A percentile compares a stretch with the other conserved stretches of the same genome.
These are phyloP conservation scores for Talaromyces islandicus DNA, from an alignment of 2,329 filamentous ascomycete species.

Conservation along the genomic window DNA sequence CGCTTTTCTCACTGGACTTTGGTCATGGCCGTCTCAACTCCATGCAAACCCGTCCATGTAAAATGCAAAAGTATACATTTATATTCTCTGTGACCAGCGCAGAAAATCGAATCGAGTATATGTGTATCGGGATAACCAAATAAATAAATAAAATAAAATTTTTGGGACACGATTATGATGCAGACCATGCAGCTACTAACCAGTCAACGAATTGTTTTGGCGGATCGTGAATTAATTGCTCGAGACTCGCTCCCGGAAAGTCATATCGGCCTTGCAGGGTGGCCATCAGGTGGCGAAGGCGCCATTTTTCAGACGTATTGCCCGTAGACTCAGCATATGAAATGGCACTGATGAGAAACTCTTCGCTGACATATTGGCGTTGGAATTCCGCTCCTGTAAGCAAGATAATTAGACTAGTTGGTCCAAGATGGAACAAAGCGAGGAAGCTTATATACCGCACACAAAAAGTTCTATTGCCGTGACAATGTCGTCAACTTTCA, in stretches of 20 bases:
- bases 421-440: conserved; percentile 10
- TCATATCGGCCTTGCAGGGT: conserved; percentile 65
- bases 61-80: background rate
- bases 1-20: background rate
- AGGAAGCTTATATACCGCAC: conserved; percentile 26
- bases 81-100: background rate
- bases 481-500: conserved; percentile 57
- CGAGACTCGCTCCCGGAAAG: conserved; percentile 56
- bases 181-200: conserved; percentile 45
- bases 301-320: conserved; percentile 31
- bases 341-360: conserved; percentile 19
- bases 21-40: background rate
- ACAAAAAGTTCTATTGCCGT: conserved; percentile 45
- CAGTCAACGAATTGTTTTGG: conserved; percentile 51
- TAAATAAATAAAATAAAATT: no score
- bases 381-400: conserved; percentile 18
- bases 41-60: background rate
- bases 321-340: conserved; percentile 24
- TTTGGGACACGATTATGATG: background rate
- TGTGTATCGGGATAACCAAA: background rate
- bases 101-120: background rate
- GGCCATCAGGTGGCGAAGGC: conserved; percentile 57
- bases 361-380: conserved; percentile 17
- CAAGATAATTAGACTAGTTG: background rate
- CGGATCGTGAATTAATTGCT: conserved; percentile 44